Evolutionary conservation across 2,329 filamentous ascomycete genomes (phyloP).

Genomic region (Exophiala viscosa): DNA sequence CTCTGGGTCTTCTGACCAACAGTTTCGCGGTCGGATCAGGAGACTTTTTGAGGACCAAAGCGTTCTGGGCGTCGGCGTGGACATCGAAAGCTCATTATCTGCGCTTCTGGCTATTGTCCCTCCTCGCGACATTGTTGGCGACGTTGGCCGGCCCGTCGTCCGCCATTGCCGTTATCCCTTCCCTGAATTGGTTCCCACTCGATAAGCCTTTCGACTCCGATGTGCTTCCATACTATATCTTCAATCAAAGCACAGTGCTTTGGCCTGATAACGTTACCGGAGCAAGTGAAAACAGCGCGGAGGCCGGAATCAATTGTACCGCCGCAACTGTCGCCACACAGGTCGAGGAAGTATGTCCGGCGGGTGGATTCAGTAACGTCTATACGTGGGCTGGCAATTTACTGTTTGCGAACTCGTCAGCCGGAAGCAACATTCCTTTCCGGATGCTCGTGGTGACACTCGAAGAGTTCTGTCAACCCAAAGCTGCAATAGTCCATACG

Average conservation of each 20-base stretch:
- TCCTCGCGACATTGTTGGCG: conserved; percentile 24
- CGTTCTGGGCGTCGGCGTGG: conserved; percentile 24
- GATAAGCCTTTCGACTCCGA: conserved; percentile 13
- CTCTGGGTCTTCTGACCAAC: conserved; percentile 28
- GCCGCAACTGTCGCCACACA: conserved; percentile 2
- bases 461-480: conserved; percentile 17
- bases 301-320: conserved; percentile 17
- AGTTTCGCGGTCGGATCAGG: conserved; percentile 25
- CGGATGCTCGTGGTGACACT: conserved; percentile 15
- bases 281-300: conserved; percentile 14
- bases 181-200: conserved; percentile 23
- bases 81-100: conserved; percentile 18
- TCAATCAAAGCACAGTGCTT: conserved; percentile 22
- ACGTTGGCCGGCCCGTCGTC: conserved; percentile 27
- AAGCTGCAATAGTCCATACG: conserved; percentile 14
- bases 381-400: conserved; percentile 18
- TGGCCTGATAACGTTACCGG: conserved; percentile 22
- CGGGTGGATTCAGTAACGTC: conserved; percentile 9
- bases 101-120: conserved; percentile 19
- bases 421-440: conserved; percentile 18
- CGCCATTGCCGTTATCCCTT: conserved; percentile 28
- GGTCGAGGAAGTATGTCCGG: conserved; percentile 14
- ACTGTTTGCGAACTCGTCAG: conserved; percentile 14
- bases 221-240: conserved; percentile 18
- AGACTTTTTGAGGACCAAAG: conserved; percentile 28